Conservation (phyloP, 768 basidiomycete species). For the Pulveroboletus frians region DNA sequence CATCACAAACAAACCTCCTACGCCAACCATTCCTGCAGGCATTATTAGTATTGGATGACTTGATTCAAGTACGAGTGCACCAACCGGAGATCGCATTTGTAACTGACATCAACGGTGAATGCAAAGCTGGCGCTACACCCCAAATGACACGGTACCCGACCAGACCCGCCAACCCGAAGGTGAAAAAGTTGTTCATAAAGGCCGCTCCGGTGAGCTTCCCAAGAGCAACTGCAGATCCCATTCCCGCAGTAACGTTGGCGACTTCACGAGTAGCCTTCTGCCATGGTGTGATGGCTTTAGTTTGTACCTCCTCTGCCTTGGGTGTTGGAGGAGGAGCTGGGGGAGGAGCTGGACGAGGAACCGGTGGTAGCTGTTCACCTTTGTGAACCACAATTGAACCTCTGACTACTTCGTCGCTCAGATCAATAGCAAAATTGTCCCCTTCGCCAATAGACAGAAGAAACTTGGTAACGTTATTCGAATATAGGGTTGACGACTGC, state of each 20-base stretch:
- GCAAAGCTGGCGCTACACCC: conserved; percentile 83
- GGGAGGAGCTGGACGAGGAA: conserved; percentile 63
- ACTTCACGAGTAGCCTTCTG: conserved; percentile 76
- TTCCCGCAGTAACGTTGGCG: conserved; percentile 65
- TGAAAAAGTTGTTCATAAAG: conserved; percentile 88
- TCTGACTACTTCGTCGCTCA: conserved; percentile 80
- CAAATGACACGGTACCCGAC: conserved; percentile 88
- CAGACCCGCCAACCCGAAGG: conserved; percentile 79
- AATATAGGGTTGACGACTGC: conserved; percentile 84
- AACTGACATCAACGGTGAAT: conserved; percentile 88
- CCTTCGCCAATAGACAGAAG: conserved; percentile 71
- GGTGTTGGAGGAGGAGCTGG: conserved; percentile 49
- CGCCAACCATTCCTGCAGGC: conserved; percentile 61
- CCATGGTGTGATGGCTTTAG: conserved; percentile 74
- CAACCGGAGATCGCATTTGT: conserved; percentile 83
- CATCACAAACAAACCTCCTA: conserved; percentile 88
- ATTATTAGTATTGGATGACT: not conserved
- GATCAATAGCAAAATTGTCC: conserved; percentile 58
- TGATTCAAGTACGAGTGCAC: conserved; percentile 19
- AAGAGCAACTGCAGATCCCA: conserved; percentile 66
- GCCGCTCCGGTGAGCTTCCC: conserved; percentile 76
- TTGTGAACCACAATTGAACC: conserved; percentile 73
- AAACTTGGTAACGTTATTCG: conserved; percentile 89
- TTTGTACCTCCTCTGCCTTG: conserved; percentile 41
- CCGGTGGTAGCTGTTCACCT: conserved; percentile 60